Percentiles rank a stretch among this genome's conserved stretches.
These are phyloP conservation scores for Pleurotus eryngii DNA, from an alignment of 768 basidiomycete genomes.

Conservation along the genomic window DNA sequence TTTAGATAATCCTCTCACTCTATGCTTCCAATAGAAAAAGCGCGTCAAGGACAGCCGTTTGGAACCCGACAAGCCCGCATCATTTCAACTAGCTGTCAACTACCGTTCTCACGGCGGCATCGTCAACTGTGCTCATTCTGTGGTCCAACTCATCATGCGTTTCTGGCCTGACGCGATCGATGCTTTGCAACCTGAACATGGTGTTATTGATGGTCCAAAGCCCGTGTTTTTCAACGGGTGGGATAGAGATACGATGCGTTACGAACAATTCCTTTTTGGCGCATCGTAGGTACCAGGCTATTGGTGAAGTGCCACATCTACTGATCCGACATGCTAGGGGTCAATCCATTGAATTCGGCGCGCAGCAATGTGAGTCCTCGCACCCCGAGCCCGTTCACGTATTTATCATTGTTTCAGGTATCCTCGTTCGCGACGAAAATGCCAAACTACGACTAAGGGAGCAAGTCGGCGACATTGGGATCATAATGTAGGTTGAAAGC, in stretches of 20 bases:
- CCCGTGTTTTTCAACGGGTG: conserved; percentile 57
- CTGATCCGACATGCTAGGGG: conserved; percentile 27
- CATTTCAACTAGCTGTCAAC: conserved; percentile 61
- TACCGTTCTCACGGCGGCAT: conserved; percentile 75
- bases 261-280: conserved; percentile 59
- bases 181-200: conserved; percentile 49
- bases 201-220: conserved; percentile 47
- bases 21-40: not conserved
- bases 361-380: conserved; percentile 50
- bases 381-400: conserved; percentile 9
- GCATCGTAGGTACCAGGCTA: conserved; percentile 34
- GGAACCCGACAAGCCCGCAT: conserved; percentile 15
- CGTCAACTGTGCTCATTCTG: conserved; percentile 63
- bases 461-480: conserved; percentile 55
- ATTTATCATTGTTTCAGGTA: conserved; percentile 37
- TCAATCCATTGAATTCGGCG: conserved; percentile 54
- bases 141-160: conserved; percentile 56
- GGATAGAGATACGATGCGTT: conserved; percentile 38
- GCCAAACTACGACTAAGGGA: conserved; percentile 44
- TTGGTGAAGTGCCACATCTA: not conserved
- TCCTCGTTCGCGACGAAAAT: conserved; percentile 61
- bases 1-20: not conserved
- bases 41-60: not conserved
- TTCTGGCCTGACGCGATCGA: conserved; percentile 72
- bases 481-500: conserved; percentile 48